A percentile compares a stretch with the other conserved stretches of the same genome.
Evolutionary conservation across 2,329 filamentous ascomycete genomes (phyloP).

Genomic region (Metarhizium anisopliae): DNA sequence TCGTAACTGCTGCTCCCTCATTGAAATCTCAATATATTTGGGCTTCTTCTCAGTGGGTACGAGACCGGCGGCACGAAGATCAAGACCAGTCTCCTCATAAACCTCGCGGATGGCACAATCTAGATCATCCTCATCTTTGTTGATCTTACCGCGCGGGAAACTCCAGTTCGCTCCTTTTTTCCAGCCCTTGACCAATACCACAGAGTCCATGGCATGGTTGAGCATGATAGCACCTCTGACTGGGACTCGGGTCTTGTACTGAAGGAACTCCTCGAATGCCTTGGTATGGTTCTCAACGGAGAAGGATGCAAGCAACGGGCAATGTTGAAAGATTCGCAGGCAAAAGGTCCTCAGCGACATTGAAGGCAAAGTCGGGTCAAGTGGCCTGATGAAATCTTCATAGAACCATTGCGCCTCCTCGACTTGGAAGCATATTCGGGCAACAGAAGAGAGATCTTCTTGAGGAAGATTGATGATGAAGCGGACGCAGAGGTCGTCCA

Average conservation of each 20-base stretch:
- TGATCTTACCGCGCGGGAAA: slow-evolving; percentile 95
- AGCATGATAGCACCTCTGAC: slow-evolving; percentile 91
- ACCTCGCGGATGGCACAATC: slow-evolving; percentile 92
- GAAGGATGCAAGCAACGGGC: slow-evolving; percentile 76
- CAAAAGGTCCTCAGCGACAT: slow-evolving; percentile 81
- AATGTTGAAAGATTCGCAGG: slow-evolving; percentile 86
- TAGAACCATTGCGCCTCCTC: slow-evolving; percentile 99
- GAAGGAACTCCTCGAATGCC: slow-evolving; percentile 85
- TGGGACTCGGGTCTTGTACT: slow-evolving; percentile 90
- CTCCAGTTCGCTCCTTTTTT: slow-evolving; percentile 96
- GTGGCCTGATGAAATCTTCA: slow-evolving; percentile 94
- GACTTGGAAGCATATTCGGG: slow-evolving; percentile 95
- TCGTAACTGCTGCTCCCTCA: slow-evolving; percentile 87
- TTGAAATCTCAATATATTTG: slow-evolving; percentile 80
- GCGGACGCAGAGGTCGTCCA: slow-evolving; percentile 95
- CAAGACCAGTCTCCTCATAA: slow-evolving; percentile 91
- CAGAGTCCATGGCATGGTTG: slow-evolving; percentile 88
- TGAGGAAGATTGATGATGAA: slow-evolving; percentile 96
- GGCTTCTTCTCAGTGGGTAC: slow-evolving; percentile 62
- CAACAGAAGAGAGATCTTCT: slow-evolving; percentile 81
- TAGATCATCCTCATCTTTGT: slow-evolving; percentile 89
- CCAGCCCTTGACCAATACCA: slow-evolving; percentile 92
- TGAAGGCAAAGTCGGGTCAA: slow-evolving; percentile 76
- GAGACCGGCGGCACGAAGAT: slow-evolving; percentile 66
- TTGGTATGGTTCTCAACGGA: slow-evolving; percentile 67